Evolutionary conservation across 768 basidiomycete genomes (phyloP), one percentile per base, ranked within the genome.

Genomic region (Russula sp.): DNA sequence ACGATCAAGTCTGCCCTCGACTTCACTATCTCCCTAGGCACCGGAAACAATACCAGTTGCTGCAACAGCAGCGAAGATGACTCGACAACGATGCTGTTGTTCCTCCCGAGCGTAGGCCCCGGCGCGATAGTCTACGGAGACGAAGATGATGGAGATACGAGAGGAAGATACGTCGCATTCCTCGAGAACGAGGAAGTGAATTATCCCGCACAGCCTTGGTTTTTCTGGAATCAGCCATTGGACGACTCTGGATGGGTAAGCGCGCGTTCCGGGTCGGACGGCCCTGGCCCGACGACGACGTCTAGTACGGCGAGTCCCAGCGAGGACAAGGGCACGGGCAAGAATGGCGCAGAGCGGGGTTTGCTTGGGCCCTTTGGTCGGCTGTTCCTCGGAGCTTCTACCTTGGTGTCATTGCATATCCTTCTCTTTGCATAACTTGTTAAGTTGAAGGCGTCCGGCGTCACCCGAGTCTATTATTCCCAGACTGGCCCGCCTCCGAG

Each of bases 1-100:
- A 73, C 70, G 20, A 76, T 76, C 59, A 59, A 74, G 52, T 59
- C 64, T 34, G 76, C 76, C 22, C 51, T 73, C 44, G 69, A 77
- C 62, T 75, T 68, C 38, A 67, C 73, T 11, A 74, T 75, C 69
- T 65, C 64, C 6, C 11, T 22, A 22, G 11, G 5, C 0, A 11
- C 11, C 22, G 46, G 11, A 3, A 48, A 22, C n/a, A n/a, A 44
- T n/a, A 48, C 1, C 42, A 42, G 10, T 5, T n/a, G 22, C 22
- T 11, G 11, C 44, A 48, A 11, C n/a, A 44, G 11, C n/a, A 22
- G 22, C 22, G 4, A 5, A 5, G 46, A 48, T 11, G n/a, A 11
- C 46, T 5, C 46, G 46, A 48, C 46, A 24, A 48, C 22, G 46
- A 22, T 24, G n/a, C 5, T 11, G 22, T 22, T 72, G 61, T 64